Evolutionary conservation across 768 basidiomycete genomes (phyloP).

Genomic region (Boletales sp.): DNA sequence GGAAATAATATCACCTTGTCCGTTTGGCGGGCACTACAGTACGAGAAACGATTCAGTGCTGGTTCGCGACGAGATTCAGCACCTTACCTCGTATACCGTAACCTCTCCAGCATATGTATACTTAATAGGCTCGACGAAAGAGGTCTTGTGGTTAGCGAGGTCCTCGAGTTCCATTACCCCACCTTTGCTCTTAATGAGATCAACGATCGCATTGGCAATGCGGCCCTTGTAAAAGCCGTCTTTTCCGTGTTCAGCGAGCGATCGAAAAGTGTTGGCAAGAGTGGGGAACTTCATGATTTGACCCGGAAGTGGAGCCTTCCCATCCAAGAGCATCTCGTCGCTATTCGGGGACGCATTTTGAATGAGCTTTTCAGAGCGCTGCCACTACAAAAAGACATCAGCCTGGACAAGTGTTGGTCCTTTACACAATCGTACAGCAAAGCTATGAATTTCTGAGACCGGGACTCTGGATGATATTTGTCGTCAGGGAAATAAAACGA

Average conservation of each 20-base stretch:
- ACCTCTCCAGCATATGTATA: constrained; percentile 86
- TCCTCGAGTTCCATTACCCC: constrained; percentile 96
- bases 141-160: constrained; percentile 74
- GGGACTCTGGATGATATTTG: constrained; percentile 54
- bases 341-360: constrained; percentile 83
- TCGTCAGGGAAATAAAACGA: background rate
- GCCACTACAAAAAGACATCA: constrained; percentile 36
- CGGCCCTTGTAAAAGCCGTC: constrained; percentile 94
- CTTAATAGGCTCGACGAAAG: constrained; percentile 85
- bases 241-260: constrained; percentile 76
- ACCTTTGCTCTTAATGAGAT: constrained; percentile 79
- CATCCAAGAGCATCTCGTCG: constrained; percentile 81
- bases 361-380: constrained; percentile 58
- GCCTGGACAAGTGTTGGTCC: background rate
- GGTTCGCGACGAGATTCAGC: background rate
- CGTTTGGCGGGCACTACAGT: constrained; percentile 87
- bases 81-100: constrained; percentile 83
- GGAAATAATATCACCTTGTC: constrained; percentile 60
- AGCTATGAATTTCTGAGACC: constrained; percentile 77
- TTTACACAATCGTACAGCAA: constrained; percentile 38
- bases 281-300: constrained; percentile 79
- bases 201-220: constrained; percentile 84
- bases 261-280: constrained; percentile 80
- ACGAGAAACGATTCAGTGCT: background rate
- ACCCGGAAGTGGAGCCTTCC: constrained; percentile 80